Percentiles rank a stretch among this genome's conserved stretches.
phyloP scores from a whole-genome alignment of 1,139 yeast genomes.

The Candida sanyaensis region DNA sequence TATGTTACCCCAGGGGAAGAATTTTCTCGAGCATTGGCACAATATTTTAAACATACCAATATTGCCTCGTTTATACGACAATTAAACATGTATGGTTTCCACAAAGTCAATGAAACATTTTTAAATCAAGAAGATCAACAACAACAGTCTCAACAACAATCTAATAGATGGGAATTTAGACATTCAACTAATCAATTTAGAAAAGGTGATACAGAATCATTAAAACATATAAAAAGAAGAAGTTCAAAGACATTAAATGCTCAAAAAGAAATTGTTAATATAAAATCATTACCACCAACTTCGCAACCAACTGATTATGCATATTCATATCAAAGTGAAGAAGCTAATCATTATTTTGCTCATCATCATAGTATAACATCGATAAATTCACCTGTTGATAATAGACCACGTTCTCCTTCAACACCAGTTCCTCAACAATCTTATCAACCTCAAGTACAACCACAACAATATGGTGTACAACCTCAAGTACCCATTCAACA shows the following conservation, averaged over 20 bases:
- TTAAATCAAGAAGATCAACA: conserved; percentile 18
- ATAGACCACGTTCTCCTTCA: conserved; percentile 4
- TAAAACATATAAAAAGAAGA: conserved; percentile 63
- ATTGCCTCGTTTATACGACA: conserved; percentile 81
- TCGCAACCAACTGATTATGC: conserved; percentile 19
- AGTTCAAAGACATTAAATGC: conserved; percentile 54
- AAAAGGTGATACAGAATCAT: conserved; percentile 61
- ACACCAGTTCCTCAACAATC: conserved; percentile 7
- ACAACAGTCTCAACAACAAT: conserved; percentile 4
- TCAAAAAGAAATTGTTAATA: conserved; percentile 43
- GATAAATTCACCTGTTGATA: conserved; percentile 4
- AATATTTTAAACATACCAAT: conserved; percentile 75
- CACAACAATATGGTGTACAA: conserved; percentile 6
- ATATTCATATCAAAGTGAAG: conserved; percentile 4
- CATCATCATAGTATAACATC: conserved; percentile 3
- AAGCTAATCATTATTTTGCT: conserved; percentile 4
- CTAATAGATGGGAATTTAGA: conserved; percentile 63
- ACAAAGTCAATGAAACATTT: conserved; percentile 57
- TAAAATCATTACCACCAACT: conserved; percentile 36
- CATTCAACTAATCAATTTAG: conserved; percentile 67
- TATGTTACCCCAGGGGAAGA: conserved; percentile 54
- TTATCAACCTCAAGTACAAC: conserved; percentile 8
- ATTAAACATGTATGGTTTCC: conserved; percentile 79
- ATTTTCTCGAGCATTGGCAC: conserved; percentile 61
- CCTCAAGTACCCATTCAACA: conserved; percentile 9